Base-by-base conservation (phyloP, 805 yeast species). In the Kuraishia borneana region DNA sequence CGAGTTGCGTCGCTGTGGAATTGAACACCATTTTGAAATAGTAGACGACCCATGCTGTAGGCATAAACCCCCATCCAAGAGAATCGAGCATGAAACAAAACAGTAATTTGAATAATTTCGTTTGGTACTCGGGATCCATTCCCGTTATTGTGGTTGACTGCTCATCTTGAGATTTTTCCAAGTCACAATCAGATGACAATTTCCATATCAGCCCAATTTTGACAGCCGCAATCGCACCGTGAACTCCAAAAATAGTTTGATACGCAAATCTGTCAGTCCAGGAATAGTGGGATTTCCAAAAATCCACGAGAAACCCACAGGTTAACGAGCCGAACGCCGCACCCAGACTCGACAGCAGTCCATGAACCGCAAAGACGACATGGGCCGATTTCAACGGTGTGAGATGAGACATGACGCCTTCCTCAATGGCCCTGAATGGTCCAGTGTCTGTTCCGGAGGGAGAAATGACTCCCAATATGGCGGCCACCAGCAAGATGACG, bases 361-460 rank as follows among this genome's bases (percentile, higher is more conserved):
- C 77, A 48, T 84, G 83, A 43, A 78, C 61, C 0, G 92, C 92
- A 60, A 75, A 84, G 2, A 83, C 61, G 42, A 75, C 83, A 1
- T 94, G 78, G 31, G 94, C 62, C 36, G 68, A 70, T 35, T 60
- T 61, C 25, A 65, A 67, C 0, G 79, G 75, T 0, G 94, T 79
- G 41, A 85, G 57, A 53, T 83, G 89, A 0, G 95, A 92, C 33
- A 85, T 63, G 26, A 83, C 68, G 1, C 89, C 76, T 48, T 84
- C 95, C 51, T 85, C 95, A 20, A 85, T 75, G 1, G 92, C 73
- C 48, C 82, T 79, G 54, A 85, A 85, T 0, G 95, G 95, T 0
- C 95, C 95, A 1, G 88, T 83, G 48, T 85, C 95, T 47, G 79
- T 87, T 18, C 95, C 94, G 20, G 84, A 74, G 2, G 95, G 92